Evolutionary conservation across 2,329 filamentous ascomycete species (phyloP).

Genomic region (Arthrobotrys megalospora): DNA sequence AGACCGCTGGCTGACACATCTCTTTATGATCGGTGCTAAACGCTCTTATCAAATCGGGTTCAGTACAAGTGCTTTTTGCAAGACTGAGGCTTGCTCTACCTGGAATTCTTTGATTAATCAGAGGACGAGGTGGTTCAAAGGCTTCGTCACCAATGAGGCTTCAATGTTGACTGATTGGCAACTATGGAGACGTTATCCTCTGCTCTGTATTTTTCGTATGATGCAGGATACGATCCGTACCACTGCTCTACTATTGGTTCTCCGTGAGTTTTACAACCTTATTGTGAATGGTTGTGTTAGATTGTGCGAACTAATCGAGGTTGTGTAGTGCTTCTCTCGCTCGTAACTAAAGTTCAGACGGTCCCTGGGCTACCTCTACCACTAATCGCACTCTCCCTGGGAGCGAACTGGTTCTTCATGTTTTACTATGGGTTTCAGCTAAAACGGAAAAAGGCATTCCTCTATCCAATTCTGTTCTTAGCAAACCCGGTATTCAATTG

Average conservation of each 20-base stretch:
- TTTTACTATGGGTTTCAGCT: slow-evolving; percentile 92
- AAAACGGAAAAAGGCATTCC: slow-evolving; percentile 90
- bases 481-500: slow-evolving; percentile 98
- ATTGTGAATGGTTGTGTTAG: too few relatives aligned
- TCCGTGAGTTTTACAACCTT: too few relatives aligned
- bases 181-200: slow-evolving; percentile 90
- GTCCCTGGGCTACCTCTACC: slow-evolving; percentile 86
- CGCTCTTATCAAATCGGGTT: slow-evolving; percentile 96
- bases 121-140: slow-evolving; percentile 94
- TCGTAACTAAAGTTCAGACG: slow-evolving; percentile 86
- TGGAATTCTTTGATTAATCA: slow-evolving; percentile 91
- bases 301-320: too few relatives aligned
- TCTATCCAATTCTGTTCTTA: slow-evolving; percentile 96
- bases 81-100: slow-evolving; percentile 86
- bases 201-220: slow-evolving; percentile 87
- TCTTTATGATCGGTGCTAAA: slow-evolving; percentile 98
- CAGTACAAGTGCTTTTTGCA: slow-evolving; percentile 98
- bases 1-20: slow-evolving; percentile 95
- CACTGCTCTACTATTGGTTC: slow-evolving; percentile 83
- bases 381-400: slow-evolving; percentile 92
- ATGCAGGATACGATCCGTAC: slow-evolving; percentile 97
- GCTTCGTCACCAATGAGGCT: slow-evolving; percentile 97
- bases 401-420: slow-evolving; percentile 95
- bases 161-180: slow-evolving; percentile 97
- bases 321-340: slow-evolving; percentile 90